phyloP scores from a whole-genome alignment of 805 yeast genomes.

The Saturnispora zaruensis region DNA sequence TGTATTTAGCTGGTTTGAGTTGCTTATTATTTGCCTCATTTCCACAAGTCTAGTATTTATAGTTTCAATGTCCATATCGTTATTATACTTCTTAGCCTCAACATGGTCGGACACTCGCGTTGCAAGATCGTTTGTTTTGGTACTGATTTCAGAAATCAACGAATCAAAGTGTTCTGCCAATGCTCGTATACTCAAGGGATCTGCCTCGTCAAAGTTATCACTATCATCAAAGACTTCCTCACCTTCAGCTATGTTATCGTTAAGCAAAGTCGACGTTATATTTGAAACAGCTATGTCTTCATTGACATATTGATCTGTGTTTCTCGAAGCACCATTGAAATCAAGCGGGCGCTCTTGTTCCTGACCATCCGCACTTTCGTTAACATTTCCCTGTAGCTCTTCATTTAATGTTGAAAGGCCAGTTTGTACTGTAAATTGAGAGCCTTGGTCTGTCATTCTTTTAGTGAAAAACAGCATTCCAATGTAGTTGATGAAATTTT shows the following conservation, averaged over 20 bases:
- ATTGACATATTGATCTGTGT: background rate
- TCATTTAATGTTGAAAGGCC: background rate
- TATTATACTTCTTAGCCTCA: slow-evolving; percentile 17
- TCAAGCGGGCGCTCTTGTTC: background rate
- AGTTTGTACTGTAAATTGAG: background rate
- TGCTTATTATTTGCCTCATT: slow-evolving; percentile 15
- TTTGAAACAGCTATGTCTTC: background rate
- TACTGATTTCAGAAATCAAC: slow-evolving; percentile 52
- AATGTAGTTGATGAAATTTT: background rate
- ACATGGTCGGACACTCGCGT: slow-evolving; percentile 24
- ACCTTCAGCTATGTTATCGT: background rate
- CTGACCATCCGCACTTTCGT: background rate
- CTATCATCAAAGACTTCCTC: slow-evolving; percentile 4
- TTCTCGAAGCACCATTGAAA: background rate
- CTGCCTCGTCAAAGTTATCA: slow-evolving; percentile 29
- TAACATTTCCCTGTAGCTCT: background rate
- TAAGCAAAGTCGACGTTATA: background rate
- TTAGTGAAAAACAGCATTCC: background rate
- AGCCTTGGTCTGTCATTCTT: background rate
- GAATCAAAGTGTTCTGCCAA: slow-evolving; percentile 59
- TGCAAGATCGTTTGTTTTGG: slow-evolving; percentile 37
- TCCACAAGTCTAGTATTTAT: slow-evolving; percentile 17
- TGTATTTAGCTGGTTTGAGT: slow-evolving; percentile 21
- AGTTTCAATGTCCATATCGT: slow-evolving; percentile 18
- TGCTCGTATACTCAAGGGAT: slow-evolving; percentile 54